A percentile compares a stretch with the other conserved stretches of the same genome.
These are phyloP conservation scores for Zalaria obscura DNA, from an alignment of 2,329 filamentous ascomycete genomes.

Conservation along the genomic window DNA sequence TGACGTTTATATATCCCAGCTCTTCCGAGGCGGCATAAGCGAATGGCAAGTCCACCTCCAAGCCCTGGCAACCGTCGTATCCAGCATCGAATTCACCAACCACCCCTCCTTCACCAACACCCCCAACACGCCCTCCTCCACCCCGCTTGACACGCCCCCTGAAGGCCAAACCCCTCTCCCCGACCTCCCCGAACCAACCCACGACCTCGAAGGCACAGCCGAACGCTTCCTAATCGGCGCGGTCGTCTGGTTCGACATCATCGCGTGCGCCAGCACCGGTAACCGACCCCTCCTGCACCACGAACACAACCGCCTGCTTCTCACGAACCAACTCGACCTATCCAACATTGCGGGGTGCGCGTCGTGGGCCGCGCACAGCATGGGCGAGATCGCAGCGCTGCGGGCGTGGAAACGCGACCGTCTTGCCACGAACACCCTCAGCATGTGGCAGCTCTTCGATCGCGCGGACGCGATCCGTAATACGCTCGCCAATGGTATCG, in stretches of 20 bases:
- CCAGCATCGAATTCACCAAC: no score
- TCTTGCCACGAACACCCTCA: not conserved
- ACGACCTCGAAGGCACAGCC: slow-evolving; percentile 1
- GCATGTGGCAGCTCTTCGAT: slow-evolving; percentile 2
- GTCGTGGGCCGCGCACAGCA: slow-evolving; percentile 1
- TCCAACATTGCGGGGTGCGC: slow-evolving; percentile 3
- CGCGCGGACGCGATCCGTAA: not conserved
- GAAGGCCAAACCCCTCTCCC: no score
- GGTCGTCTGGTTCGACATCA: slow-evolving; percentile 3
- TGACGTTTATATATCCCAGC: not conserved
- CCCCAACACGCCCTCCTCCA: no score
- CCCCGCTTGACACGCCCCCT: no score
- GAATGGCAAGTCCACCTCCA: slow-evolving; percentile 3
- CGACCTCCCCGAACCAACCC: no score
- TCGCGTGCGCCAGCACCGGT: slow-evolving; percentile 3
- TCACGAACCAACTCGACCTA: not conserved
- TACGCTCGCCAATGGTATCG: not conserved
- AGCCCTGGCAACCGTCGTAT: slow-evolving; percentile 1
- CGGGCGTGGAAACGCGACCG: not conserved
- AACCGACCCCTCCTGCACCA: not conserved
- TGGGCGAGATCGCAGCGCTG: slow-evolving; percentile 1
- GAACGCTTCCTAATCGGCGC: slow-evolving; percentile 3
- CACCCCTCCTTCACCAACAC: no score
- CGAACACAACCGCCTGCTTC: not conserved
- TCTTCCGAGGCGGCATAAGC: slow-evolving; percentile 4